Percentiles rank a stretch among this genome's conserved stretches.
phyloP scores from a whole-genome alignment of 192 early-diverging fungal genomes.

The Coemansia guatemalensis region DNA sequence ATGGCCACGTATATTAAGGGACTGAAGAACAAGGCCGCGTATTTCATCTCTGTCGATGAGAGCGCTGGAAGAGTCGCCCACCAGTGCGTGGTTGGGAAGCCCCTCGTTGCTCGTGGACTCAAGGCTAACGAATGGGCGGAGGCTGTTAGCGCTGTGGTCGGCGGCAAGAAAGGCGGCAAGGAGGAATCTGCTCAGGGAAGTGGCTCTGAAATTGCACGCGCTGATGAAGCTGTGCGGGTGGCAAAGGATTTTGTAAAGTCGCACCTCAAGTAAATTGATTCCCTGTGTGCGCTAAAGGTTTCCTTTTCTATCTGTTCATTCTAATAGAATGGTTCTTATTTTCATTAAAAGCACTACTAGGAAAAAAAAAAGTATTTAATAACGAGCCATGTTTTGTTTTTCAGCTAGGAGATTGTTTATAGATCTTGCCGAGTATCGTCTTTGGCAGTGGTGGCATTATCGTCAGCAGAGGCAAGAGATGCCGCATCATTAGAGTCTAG shows the following conservation, averaged over 20 bases:
- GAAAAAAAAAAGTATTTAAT: too few species aligned
- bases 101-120: slow-evolving; percentile 71
- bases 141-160: slow-evolving; percentile 77
- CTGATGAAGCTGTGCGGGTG: slow-evolving; percentile 72
- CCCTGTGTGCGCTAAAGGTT: too few species aligned
- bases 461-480: too few species aligned
- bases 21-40: slow-evolving; percentile 79
- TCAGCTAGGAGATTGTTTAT: too few species aligned
- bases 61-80: slow-evolving; percentile 70
- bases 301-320: too few species aligned
- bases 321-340: too few species aligned
- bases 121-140: slow-evolving; percentile 92
- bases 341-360: too few species aligned
- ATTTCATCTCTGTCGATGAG: slow-evolving; percentile 76
- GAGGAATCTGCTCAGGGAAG: slow-evolving; percentile 91
- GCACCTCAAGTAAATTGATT: slow-evolving; percentile 29
- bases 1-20: slow-evolving; percentile 80
- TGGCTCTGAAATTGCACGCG: slow-evolving; percentile 63
- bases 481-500: too few species aligned
- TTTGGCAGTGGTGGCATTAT: too few species aligned
- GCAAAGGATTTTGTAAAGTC: slow-evolving; percentile 75
- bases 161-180: slow-evolving; percentile 94
- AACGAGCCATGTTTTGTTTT: too few species aligned
- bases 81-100: slow-evolving; percentile 81
- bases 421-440: too few species aligned